Conservation (phyloP, 805 yeast species). For the Pichia californica region DNA sequence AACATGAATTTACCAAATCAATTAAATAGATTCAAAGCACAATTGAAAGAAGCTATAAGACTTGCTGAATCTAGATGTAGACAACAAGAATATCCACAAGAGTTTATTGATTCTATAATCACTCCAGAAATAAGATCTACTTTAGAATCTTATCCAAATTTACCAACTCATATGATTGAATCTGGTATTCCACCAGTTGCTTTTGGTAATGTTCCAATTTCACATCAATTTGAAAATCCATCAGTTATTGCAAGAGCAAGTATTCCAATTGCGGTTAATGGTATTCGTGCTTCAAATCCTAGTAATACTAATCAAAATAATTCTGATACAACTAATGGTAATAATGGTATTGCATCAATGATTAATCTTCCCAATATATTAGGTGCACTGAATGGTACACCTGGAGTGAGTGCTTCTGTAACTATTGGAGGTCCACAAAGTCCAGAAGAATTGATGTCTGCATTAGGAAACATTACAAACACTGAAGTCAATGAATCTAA, state of each 20-base stretch:
- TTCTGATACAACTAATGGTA: not conserved
- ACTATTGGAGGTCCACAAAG: conserved; percentile 10
- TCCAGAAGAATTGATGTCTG: conserved; percentile 6
- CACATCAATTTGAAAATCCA: conserved; percentile 1
- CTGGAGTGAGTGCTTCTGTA: conserved; percentile 12
- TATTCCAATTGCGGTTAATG: conserved; percentile 1
- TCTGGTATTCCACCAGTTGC: conserved; percentile 16
- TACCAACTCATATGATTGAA: conserved; percentile 11
- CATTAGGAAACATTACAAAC: conserved; percentile 7
- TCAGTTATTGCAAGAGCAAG: conserved; percentile 14
- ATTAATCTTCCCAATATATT: not conserved
- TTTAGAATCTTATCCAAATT: conserved; percentile 18
- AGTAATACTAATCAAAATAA: not conserved
- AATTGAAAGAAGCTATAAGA: conserved; percentile 23
- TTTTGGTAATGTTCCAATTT: conserved; percentile 11
- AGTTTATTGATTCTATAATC: conserved; percentile 23
- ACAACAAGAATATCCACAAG: conserved; percentile 28
- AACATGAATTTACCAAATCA: conserved; percentile 16
- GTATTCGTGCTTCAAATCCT: not conserved
- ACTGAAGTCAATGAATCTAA: not conserved
- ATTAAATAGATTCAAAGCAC: conserved; percentile 21
- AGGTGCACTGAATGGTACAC: not conserved
- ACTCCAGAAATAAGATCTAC: conserved; percentile 20
- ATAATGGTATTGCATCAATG: not conserved
- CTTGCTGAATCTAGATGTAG: conserved; percentile 26